These are phyloP conservation scores for Alternaria hordeiaustralica DNA, from an alignment of 2,329 filamentous ascomycete genomes.

Conservation along the genomic window DNA sequence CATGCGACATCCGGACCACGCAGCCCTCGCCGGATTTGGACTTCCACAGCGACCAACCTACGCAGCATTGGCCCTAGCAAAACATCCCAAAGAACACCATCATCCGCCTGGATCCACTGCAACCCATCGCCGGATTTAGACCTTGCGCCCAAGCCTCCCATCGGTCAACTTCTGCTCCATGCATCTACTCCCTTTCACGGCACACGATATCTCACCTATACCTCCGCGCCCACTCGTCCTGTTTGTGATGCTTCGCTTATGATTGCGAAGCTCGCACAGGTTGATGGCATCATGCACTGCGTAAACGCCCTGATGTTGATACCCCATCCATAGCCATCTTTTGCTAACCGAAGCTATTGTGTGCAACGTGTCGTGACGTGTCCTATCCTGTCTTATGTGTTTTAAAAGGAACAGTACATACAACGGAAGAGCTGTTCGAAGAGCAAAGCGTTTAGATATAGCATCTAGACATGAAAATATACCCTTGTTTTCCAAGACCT, in stretches of 20 bases:
- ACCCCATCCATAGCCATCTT: background rate
- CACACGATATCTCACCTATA: background rate
- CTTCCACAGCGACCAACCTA: background rate
- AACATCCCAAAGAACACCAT: background rate
- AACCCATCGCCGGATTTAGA: background rate
- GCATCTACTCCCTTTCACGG: background rate
- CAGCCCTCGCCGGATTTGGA: background rate
- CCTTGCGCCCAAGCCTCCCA: background rate
- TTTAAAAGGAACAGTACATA: background rate
- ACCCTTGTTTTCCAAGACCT: background rate
- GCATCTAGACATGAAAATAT: background rate
- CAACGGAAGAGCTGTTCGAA: background rate
- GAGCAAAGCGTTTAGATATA: background rate
- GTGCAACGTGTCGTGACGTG: background rate
- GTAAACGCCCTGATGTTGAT: background rate
- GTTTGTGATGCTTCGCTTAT: constrained; percentile 11
- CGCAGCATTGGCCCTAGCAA: constrained; percentile 1
- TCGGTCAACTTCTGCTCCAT: background rate
- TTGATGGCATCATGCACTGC: background rate
- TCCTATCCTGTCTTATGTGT: background rate
- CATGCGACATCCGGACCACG: background rate
- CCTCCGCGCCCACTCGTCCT: background rate
- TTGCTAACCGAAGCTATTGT: background rate
- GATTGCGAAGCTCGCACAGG: background rate
- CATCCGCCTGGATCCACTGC: background rate